Percentiles rank a stretch among this genome's conserved stretches.
Conservation (phyloP, 2,329 filamentous ascomycete species). For the Phialemoniopsis sp. region DNA sequence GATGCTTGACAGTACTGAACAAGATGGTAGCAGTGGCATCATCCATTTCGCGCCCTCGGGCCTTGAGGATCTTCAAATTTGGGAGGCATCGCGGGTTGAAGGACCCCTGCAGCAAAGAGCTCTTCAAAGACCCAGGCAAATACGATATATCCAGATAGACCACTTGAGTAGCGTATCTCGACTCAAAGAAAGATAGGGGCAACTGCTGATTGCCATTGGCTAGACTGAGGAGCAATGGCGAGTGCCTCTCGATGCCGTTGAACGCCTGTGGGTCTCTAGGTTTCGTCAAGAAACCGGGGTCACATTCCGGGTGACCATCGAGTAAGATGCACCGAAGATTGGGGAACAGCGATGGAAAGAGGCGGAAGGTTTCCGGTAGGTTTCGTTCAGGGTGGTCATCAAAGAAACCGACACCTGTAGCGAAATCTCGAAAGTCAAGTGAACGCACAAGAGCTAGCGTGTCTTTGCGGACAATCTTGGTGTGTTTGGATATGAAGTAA, state of each 20-base stretch:
- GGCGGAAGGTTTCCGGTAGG: constrained; percentile 33
- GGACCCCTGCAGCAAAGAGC: constrained; percentile 23
- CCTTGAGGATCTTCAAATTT: constrained; percentile 47
- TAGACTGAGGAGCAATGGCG: constrained; percentile 40
- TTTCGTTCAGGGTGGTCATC: constrained; percentile 29
- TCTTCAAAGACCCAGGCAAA: constrained; percentile 37
- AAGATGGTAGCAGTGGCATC: constrained; percentile 27
- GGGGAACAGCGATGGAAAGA: constrained; percentile 34
- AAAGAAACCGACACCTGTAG: constrained; percentile 31
- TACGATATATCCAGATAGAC: constrained; percentile 51
- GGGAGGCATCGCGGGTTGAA: constrained; percentile 29
- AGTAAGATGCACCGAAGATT: constrained; percentile 41
- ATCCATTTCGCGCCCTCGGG: constrained; percentile 40
- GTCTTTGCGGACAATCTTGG: constrained; percentile 23
- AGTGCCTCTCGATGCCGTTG: constrained; percentile 7
- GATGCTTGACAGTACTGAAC: constrained; percentile 26
- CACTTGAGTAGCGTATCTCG: constrained; percentile 29
- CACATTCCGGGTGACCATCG: constrained; percentile 39
- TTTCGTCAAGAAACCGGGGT: constrained; percentile 28
- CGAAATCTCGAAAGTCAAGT: constrained; percentile 43
- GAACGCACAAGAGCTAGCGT: constrained; percentile 40
- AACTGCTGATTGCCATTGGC: constrained; percentile 33
- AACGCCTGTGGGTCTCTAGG: not conserved
- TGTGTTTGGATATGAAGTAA: constrained; percentile 36
- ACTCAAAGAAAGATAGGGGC: constrained; percentile 31